Evolutionary conservation across 2,329 filamentous ascomycete genomes (phyloP).

Genomic region (Curvularia spicifera): DNA sequence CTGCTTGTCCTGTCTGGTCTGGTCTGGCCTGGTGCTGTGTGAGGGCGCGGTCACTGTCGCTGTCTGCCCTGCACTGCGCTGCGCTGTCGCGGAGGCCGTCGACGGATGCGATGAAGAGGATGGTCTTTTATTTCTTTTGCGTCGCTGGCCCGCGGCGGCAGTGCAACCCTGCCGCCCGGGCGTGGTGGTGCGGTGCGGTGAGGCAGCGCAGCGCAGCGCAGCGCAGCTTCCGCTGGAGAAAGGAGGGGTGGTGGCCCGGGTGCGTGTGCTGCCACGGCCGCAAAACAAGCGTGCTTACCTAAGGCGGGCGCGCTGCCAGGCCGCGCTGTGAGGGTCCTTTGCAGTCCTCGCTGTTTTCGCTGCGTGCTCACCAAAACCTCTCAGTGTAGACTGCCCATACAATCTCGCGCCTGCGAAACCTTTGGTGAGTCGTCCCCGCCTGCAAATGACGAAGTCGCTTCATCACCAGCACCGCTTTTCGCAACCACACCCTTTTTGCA

Average conservation of each 20-base stretch:
- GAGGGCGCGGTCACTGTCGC: background rate
- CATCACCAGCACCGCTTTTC: conserved; percentile 31
- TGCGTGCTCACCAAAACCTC: conserved; percentile 11
- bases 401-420: conserved; percentile 35
- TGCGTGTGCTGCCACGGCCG: conserved; percentile 19
- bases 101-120: too few species aligned
- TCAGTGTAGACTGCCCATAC: conserved; percentile 25
- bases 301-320: conserved; percentile 4
- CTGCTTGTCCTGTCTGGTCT: background rate
- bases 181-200: conserved; percentile 20
- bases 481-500: conserved; percentile 39
- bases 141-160: background rate
- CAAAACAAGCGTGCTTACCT: conserved; percentile 24
- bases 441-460: conserved; percentile 24
- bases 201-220: conserved; percentile 19
- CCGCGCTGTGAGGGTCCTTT: conserved; percentile 9
- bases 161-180: conserved; percentile 7
- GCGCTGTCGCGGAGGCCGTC: background rate
- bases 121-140: background rate
- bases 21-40: background rate
- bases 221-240: conserved; percentile 20
- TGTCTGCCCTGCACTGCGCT: too few species aligned
- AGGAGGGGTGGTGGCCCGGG: conserved; percentile 22
- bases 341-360: conserved; percentile 15
- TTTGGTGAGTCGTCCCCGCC: conserved; percentile 48